Evolutionary conservation across 2,329 filamentous ascomycete genomes (phyloP), one percentile per base, ranked within the genome.

Genomic region (Tetracladium maxilliforme): DNA sequence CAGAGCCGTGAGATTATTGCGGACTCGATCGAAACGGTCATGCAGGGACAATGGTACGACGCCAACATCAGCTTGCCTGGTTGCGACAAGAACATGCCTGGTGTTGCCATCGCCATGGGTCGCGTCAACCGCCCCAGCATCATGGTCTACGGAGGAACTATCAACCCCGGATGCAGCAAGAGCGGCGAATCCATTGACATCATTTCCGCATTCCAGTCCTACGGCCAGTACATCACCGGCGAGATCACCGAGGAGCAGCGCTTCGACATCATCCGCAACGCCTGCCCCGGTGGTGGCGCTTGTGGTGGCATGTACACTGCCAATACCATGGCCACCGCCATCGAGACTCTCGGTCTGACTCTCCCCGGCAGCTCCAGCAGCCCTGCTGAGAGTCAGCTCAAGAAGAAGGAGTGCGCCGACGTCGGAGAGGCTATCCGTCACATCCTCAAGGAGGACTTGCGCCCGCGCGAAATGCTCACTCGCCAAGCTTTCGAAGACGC

Each of bases 11-110:
- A 98, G 53, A 70, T 98, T 43, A 98, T 98, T 42, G 90, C 90
- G 43, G 90, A 98, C 57, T 92, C 81, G 33, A 92, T 98, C 44
- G 90, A 98, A 66, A 95, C 90, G 5, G 90, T 98, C 42, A 98
- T 95, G 86, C 78, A 84, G 38, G 90, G 84, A 10, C 90, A 98
- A 56, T 95, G 86, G 84, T 95, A 98, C 49, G 90, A 98, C 52
- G 87, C 74, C 39, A 95, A 95, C 54, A 79, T 98, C 47, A 92
- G 83, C 26, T 79, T 98, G 42, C 90, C 90, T 10, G 90, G 90
- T 24, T 98, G 90, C 55, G 90, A 98, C 67, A 98, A 98, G 72
- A 98, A 98, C 59, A 95, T 98, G 90, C 84, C 84, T 2, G 81
- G 81, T 51, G 81, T 90, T 9, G 58, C 84, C 41, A 90, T 90